Conservation (phyloP, 805 yeast species). For the Nakazawaea pomicola region DNA sequence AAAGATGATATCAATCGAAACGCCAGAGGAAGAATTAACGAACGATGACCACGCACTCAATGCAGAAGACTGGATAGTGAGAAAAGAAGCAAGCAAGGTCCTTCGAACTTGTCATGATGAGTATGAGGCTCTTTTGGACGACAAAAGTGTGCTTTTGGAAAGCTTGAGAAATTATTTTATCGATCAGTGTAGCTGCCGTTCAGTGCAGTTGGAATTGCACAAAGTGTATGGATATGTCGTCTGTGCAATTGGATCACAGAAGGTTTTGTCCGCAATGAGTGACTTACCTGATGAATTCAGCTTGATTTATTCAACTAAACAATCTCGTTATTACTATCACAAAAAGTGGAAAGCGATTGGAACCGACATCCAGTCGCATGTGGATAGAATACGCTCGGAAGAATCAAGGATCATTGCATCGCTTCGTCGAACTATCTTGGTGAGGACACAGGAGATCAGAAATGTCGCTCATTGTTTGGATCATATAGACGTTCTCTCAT, state of each 20-base stretch:
- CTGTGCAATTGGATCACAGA: conserved; percentile 38
- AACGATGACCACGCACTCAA: conserved; percentile 11
- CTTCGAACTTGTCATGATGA: conserved; percentile 14
- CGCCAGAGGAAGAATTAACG: conserved; percentile 14
- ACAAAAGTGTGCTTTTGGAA: conserved; percentile 25
- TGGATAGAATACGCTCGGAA: conserved; percentile 43
- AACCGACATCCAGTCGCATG: conserved; percentile 35
- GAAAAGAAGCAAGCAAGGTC: conserved; percentile 12
- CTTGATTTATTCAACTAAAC: conserved; percentile 15
- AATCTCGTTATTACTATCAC: conserved; percentile 27
- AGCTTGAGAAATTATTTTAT: conserved; percentile 26
- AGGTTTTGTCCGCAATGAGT: conserved; percentile 13
- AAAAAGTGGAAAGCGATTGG: conserved; percentile 54
- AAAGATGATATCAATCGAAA: no score
- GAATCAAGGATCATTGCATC: conserved; percentile 50
- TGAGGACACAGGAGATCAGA: conserved; percentile 41
- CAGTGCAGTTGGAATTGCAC: conserved; percentile 33
- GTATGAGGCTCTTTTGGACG: conserved; percentile 23
- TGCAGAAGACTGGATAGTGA: conserved; percentile 14
- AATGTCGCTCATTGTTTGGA: conserved; percentile 49
- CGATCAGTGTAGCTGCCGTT: conserved; percentile 21
- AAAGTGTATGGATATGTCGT: conserved; percentile 43
- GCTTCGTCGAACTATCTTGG: conserved; percentile 43
- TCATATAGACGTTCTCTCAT: conserved; percentile 62
- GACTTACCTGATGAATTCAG: background rate